Evolutionary conservation across 208 protist genomes (phyloP), one percentile per base, ranked within the genome.

Genomic region (Acanthamoeba polyphaga): DNA sequence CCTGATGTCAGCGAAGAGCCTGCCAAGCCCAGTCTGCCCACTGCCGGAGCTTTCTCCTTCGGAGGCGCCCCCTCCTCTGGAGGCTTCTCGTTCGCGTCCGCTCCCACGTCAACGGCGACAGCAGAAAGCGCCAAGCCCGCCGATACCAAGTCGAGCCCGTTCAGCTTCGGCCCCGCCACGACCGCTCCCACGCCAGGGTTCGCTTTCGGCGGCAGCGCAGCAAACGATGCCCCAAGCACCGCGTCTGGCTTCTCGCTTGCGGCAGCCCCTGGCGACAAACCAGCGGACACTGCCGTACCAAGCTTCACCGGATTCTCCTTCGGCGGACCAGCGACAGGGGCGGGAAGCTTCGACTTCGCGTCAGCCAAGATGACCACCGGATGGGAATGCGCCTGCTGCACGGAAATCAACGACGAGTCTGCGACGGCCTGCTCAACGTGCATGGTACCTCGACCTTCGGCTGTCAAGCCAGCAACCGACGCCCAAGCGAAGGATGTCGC

Each of bases 381-480:
- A 5, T 70, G 64, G 64, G n/a, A 70, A 27, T 70, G 64, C n/a
- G 72, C 72, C 27, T 82, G 72, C 72, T 82, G 72, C 72, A 32
- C 19, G 34, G 72, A 24, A 49, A 32, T 46, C 34, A 82, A 82
- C 34, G 29, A 24, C 29, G 38, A 82, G 34, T 27, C 29, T 32
- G 72, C 19, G 12, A 32, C 43, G 6, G 15, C 72, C 29, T 82
- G 72, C 72, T 53, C 38, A n/a, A 32, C 43, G 13, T 82, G 72
- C 72, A 53, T 82, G 72, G 72, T 82, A 10, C 72, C 72, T 53
- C 72, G 72, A 15, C 72, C 72, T 10, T 38, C 72, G 17, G 43
- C 29, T 12, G 15, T 32, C 43, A 53, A 22, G 19, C 24, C 34
- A 5, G 29, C 72, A n/a, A n/a, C 29, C 29, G 34, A 76, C 27